These are phyloP conservation scores for Aspergillaceae sp. DNA, from an alignment of 2,329 filamentous ascomycete species.

Conservation along the genomic window DNA sequence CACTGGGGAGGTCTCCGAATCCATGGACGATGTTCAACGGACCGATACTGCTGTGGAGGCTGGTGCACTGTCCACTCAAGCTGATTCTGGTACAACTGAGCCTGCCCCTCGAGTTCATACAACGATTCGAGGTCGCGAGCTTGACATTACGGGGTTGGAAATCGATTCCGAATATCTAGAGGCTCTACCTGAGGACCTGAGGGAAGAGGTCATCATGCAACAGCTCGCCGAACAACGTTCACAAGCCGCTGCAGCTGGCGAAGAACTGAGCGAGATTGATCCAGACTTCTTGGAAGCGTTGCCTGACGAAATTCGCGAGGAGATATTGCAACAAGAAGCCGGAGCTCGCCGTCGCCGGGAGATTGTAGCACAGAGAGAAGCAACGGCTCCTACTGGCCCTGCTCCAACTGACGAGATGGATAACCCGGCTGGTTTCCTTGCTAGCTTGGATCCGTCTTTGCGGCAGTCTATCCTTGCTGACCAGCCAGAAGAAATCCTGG, in stretches of 20 bases:
- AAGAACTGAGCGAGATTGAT: conserved; percentile 61
- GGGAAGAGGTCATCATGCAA: conserved; percentile 90
- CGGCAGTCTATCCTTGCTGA: conserved; percentile 84
- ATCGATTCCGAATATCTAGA: conserved; percentile 93
- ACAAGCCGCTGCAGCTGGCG: conserved; percentile 61
- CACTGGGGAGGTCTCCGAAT: conserved; percentile 37
- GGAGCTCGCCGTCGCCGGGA: conserved; percentile 81
- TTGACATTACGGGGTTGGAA: conserved; percentile 88
- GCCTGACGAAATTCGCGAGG: conserved; percentile 78
- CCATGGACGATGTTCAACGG: conserved; percentile 71
- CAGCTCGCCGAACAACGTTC: conserved; percentile 76
- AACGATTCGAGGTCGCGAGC: conserved; percentile 73
- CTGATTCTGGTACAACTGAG: conserved; percentile 41
- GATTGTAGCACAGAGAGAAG: conserved; percentile 66
- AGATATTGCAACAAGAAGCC: conserved; percentile 84
- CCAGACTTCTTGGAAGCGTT: conserved; percentile 90
- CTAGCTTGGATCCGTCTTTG: conserved; percentile 76
- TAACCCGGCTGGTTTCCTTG: conserved; percentile 71
- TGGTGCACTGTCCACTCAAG: conserved; percentile 9
- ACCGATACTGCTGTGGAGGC: conserved; percentile 30
- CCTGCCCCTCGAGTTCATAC: conserved; percentile 60
- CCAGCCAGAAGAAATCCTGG: conserved; percentile 79
- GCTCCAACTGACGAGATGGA: conserved; percentile 77
- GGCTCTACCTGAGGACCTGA: conserved; percentile 92
- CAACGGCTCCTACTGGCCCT: conserved; percentile 40